phyloP scores from a whole-genome alignment of 2,329 filamentous ascomycete genomes.

The Aureobasidium melanogenum region DNA sequence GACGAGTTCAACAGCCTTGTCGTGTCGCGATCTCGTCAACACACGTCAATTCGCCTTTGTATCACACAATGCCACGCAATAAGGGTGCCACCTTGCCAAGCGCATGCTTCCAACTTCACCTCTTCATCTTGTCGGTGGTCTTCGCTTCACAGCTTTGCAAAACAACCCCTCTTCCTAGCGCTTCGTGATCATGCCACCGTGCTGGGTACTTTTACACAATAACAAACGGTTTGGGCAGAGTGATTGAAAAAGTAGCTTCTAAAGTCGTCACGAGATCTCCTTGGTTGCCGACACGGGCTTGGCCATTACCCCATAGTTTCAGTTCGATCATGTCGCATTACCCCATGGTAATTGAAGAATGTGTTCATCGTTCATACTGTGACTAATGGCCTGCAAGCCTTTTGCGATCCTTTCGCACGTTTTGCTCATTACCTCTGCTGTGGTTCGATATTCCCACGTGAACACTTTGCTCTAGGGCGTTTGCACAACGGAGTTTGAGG shows the following conservation, averaged over 20 bases:
- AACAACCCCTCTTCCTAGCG: not conserved
- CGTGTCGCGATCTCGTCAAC: not conserved
- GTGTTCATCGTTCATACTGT: not conserved
- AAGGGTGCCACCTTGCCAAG: slow-evolving; percentile 4
- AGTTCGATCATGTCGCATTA: not conserved
- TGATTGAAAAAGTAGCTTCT: not conserved
- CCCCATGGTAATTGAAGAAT: not conserved
- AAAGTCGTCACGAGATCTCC: slow-evolving; percentile 3
- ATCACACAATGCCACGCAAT: slow-evolving; percentile 2
- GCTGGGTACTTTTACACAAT: not conserved
- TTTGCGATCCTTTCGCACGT: slow-evolving; percentile 8
- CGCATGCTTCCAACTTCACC: not conserved
- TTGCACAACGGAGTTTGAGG: not conserved
- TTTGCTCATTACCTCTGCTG: slow-evolving; percentile 6
- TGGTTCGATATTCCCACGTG: slow-evolving; percentile 1
- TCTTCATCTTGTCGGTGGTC: slow-evolving; percentile 1
- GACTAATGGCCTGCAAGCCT: slow-evolving; percentile 9
- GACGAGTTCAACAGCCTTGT: not conserved
- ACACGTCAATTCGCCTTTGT: slow-evolving; percentile 1
- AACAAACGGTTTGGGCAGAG: not conserved
- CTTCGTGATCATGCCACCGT: slow-evolving; percentile 3
- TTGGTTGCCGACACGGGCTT: slow-evolving; percentile 2
- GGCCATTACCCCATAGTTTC: not conserved
- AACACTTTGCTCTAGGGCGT: not conserved
- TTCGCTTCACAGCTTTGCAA: not conserved